Conservation (phyloP, 345 rosid genomes). For the Physaria fendleri region DNA sequence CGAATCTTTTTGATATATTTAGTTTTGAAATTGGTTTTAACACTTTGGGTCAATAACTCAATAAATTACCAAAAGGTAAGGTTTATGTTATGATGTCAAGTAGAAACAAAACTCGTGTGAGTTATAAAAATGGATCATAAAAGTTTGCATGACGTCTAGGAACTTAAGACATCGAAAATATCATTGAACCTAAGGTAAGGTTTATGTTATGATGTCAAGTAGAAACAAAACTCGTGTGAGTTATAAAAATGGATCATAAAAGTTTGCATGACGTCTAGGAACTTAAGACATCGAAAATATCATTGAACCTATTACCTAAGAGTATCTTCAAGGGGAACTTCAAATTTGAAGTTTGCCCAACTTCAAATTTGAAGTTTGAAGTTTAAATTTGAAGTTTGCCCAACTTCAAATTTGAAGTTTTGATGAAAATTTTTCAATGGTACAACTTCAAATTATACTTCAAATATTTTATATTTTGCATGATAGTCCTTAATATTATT, state of each 20-base stretch:
- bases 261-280: constrained; percentile 16
- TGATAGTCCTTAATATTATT: too few relatives aligned
- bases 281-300: neutral
- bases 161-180: neutral
- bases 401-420: too few relatives aligned
- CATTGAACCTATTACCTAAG: too few relatives aligned
- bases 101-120: neutral
- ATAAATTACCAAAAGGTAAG: neutral
- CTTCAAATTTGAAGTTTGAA: too few relatives aligned
- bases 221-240: neutral
- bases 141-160: constrained; percentile 15
- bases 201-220: neutral
- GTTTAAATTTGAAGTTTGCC: too few relatives aligned
- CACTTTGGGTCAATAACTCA: neutral
- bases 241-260: constrained; percentile 5
- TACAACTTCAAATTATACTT: too few relatives aligned
- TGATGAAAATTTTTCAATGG: too few relatives aligned
- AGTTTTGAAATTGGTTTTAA: neutral
- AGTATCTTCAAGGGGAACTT: too few relatives aligned
- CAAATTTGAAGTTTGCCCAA: too few relatives aligned
- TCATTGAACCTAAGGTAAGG: neutral
- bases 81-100: neutral
- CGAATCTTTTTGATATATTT: neutral
- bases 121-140: constrained; percentile 3
- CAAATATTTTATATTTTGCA: too few relatives aligned